Percentiles rank a stretch among this genome's conserved stretches.
phyloP scores from a whole-genome alignment of 176 grass and related monocot genomes.

The Raddia guianensis region DNA sequence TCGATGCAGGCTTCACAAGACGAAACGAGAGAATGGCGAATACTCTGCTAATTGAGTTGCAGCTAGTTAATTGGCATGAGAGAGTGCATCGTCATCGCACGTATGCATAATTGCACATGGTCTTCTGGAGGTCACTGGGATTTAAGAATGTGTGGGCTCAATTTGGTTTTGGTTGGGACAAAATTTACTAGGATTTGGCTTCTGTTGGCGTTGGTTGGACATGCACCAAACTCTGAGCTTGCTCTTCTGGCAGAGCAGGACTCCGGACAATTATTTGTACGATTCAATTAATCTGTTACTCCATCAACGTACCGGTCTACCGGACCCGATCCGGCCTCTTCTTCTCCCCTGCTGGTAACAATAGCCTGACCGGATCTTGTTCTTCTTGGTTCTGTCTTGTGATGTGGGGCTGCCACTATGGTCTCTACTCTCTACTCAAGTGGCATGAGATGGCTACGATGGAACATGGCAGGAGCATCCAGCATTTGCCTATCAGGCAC shows the following conservation, averaged over 20 bases:
- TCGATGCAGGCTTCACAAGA: background rate
- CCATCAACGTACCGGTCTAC: background rate
- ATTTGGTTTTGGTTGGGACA: background rate
- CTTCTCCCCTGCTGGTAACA: background rate
- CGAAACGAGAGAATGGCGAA: background rate
- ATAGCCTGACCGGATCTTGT: background rate
- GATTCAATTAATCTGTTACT: background rate
- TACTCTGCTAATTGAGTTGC: background rate
- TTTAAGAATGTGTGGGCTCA: background rate
- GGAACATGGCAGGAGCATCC: background rate
- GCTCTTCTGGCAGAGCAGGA: background rate
- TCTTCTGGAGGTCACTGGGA: background rate
- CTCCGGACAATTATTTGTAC: background rate
- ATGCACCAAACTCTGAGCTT: background rate
- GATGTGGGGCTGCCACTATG: background rate
- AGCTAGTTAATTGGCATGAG: background rate
- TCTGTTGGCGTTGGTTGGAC: background rate
- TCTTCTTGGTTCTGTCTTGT: background rate
- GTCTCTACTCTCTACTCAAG: background rate
- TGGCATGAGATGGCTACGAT: background rate
- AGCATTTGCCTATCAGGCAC: background rate
- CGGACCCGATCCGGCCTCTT: background rate
- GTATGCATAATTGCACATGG: background rate
- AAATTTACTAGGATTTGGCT: background rate
- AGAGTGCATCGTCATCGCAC: constrained; percentile 3